Evolutionary conservation across 2,329 filamentous ascomycete genomes (phyloP).

Genomic region (Phaeosphaeria sp.): DNA sequence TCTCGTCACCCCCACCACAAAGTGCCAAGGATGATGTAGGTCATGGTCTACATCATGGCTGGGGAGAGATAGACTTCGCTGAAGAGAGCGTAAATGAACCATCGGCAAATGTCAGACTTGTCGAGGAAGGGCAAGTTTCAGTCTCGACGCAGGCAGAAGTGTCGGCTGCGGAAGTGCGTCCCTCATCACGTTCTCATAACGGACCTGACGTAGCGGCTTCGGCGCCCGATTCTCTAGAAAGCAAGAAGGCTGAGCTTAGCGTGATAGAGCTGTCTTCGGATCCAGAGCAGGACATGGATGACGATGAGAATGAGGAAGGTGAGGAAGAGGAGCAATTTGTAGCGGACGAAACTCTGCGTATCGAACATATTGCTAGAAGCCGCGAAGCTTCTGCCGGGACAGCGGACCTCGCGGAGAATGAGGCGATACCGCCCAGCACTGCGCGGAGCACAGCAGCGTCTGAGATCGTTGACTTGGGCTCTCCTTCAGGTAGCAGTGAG

Average conservation of each 20-base stretch:
- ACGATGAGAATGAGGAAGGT: slow-evolving; percentile 6
- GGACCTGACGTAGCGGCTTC: neutral
- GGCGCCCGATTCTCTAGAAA: slow-evolving; percentile 1
- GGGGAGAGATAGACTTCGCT: neutral
- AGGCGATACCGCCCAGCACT: slow-evolving; percentile 4
- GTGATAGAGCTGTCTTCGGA: slow-evolving; percentile 21
- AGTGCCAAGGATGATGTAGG: neutral
- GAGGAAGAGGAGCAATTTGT: slow-evolving; percentile 2
- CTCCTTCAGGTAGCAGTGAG: slow-evolving; percentile 17
- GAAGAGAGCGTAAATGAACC: neutral
- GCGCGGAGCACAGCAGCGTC: slow-evolving; percentile 10
- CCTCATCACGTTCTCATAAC: neutral
- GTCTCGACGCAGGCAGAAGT: neutral
- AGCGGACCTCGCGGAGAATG: neutral
- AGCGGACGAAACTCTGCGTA: neutral
- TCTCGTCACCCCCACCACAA: slow-evolving; percentile 23
- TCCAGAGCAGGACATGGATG: slow-evolving; percentile 4
- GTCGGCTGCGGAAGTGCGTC: neutral
- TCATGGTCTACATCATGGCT: neutral
- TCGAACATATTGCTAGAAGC: neutral
- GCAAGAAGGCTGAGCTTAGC: slow-evolving; percentile 4
- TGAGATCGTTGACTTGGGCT: slow-evolving; percentile 33
- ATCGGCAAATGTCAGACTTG: neutral
- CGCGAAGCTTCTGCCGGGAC: neutral
- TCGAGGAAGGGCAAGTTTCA: neutral